These are phyloP conservation scores for Diaporthe aspalathi DNA, from an alignment of 2,329 filamentous ascomycete species.

Conservation along the genomic window DNA sequence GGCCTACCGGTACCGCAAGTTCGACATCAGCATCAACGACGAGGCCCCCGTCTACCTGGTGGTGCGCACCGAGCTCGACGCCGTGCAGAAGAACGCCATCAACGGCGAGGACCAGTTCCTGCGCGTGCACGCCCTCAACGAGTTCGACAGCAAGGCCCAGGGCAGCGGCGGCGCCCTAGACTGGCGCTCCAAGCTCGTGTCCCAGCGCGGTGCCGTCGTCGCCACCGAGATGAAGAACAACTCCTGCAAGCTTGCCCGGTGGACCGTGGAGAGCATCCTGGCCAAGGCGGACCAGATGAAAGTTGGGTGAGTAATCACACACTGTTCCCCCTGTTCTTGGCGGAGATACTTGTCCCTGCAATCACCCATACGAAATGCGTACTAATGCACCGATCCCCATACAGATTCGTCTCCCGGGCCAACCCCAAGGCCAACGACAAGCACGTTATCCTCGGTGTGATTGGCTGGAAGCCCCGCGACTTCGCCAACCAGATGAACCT, in stretches of 20 bases:
- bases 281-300: constrained; percentile 99
- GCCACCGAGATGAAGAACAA: constrained; percentile 99
- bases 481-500: constrained; percentile 99
- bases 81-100: constrained; percentile 93
- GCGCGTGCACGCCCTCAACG: constrained; percentile 95
- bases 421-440: constrained; percentile 94
- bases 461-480: constrained; percentile 97
- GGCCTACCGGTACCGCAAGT: constrained; percentile 97
- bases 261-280: constrained; percentile 96
- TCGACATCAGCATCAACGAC: constrained; percentile 94
- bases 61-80: constrained; percentile 95
- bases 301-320: constrained; percentile 76
- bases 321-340: not conserved
- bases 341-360: not conserved
- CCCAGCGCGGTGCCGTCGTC: constrained; percentile 94
- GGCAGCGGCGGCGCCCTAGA: constrained; percentile 94
- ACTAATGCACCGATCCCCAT: constrained; percentile 20
- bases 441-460: constrained; percentile 94
- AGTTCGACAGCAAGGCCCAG: constrained; percentile 98
- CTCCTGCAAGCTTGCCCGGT: constrained; percentile 96
- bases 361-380: constrained; percentile 21
- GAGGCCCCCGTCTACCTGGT: constrained; percentile 94
- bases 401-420: constrained; percentile 90
- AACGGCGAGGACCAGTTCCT: constrained; percentile 91
- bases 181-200: constrained; percentile 95